Evolutionary conservation across 2,329 filamentous ascomycete genomes (phyloP).

Genomic region (Westerdykella aurantiaca): DNA sequence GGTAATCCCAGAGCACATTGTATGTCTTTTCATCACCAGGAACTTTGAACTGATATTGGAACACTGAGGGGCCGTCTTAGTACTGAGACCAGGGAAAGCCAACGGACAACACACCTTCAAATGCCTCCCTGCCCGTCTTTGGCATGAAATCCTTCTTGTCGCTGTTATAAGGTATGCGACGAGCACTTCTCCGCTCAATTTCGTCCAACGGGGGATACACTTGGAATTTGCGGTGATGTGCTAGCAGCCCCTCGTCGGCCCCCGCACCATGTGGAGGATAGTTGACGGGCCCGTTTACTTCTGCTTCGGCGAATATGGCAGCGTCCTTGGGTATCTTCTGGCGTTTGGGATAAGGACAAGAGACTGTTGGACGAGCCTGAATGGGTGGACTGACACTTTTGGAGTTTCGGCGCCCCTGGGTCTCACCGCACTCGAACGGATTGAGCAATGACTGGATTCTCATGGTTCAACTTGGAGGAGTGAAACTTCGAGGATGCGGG

Average conservation of each 20-base stretch:
- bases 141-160: slow-evolving; percentile 84
- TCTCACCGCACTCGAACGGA: slow-evolving; percentile 17
- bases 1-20: slow-evolving; percentile 95
- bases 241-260: slow-evolving; percentile 49
- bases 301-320: slow-evolving; percentile 53
- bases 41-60: slow-evolving; percentile 74
- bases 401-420: slow-evolving; percentile 9
- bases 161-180: slow-evolving; percentile 88
- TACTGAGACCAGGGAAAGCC: background rate
- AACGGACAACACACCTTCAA: slow-evolving; percentile 62
- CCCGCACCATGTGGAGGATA: slow-evolving; percentile 66
- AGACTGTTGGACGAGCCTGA: slow-evolving; percentile 5
- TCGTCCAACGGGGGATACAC: slow-evolving; percentile 58
- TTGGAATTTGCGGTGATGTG: slow-evolving; percentile 57
- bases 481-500: slow-evolving; percentile 1
- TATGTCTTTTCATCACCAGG: slow-evolving; percentile 61
- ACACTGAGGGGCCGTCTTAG: slow-evolving; percentile 51
- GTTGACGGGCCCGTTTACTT: slow-evolving; percentile 61
- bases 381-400: slow-evolving; percentile 11
- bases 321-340: slow-evolving; percentile 62
- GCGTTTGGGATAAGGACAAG: slow-evolving; percentile 20
- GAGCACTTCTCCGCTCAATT: slow-evolving; percentile 44
- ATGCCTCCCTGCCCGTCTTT: slow-evolving; percentile 81
- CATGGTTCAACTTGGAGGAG: slow-evolving; percentile 15
- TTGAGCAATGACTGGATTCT: slow-evolving; percentile 41